phyloP scores from a whole-genome alignment of 2,329 filamentous ascomycete genomes.

The Ophiocordyceps camponoti-rufipedis region DNA sequence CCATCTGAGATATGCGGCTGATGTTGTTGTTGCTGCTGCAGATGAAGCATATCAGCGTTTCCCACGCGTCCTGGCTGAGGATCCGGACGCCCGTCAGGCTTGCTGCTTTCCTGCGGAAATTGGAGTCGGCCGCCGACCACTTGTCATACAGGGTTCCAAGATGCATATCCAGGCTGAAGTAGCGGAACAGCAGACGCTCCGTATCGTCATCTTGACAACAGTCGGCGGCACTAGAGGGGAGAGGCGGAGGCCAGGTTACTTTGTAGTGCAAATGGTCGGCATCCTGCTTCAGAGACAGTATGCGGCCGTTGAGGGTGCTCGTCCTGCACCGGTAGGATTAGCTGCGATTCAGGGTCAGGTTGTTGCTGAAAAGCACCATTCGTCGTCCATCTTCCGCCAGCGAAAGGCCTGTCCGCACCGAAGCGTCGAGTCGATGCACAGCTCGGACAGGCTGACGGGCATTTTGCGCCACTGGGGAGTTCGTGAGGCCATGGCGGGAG shows the following conservation, averaged over 20 bases:
- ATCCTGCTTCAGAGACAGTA: conserved; percentile 76
- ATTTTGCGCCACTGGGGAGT: conserved; percentile 75
- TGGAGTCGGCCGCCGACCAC: conserved; percentile 72
- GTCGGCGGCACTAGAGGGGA: conserved; percentile 1
- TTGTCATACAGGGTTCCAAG: conserved; percentile 60
- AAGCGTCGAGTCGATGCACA: conserved; percentile 87
- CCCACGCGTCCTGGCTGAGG: conserved; percentile 88
- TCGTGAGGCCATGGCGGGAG: conserved; percentile 9
- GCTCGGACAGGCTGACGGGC: conserved; percentile 62
- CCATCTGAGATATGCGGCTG: conserved; percentile 86
- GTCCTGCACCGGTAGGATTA: conserved; percentile 29
- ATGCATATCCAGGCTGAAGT: conserved; percentile 73
- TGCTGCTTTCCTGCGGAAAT: conserved; percentile 75
- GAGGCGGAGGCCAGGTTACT: conserved; percentile 41
- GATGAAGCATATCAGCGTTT: conserved; percentile 83
- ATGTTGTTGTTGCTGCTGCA: conserved; percentile 99
- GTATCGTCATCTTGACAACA: conserved; percentile 41
- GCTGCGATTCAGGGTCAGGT: background rate
- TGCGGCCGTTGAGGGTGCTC: conserved; percentile 69
- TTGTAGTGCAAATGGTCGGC: conserved; percentile 61
- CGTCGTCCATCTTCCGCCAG: conserved; percentile 72
- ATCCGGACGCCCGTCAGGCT: conserved; percentile 86
- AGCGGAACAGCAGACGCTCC: conserved; percentile 56
- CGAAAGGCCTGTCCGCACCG: conserved; percentile 93
- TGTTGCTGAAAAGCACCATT: conserved; percentile 42